A percentile compares a stretch with the other conserved stretches of the same genome.
These are phyloP conservation scores for Diplodia intermedia DNA, from an alignment of 2,329 filamentous ascomycete genomes.

Conservation along the genomic window DNA sequence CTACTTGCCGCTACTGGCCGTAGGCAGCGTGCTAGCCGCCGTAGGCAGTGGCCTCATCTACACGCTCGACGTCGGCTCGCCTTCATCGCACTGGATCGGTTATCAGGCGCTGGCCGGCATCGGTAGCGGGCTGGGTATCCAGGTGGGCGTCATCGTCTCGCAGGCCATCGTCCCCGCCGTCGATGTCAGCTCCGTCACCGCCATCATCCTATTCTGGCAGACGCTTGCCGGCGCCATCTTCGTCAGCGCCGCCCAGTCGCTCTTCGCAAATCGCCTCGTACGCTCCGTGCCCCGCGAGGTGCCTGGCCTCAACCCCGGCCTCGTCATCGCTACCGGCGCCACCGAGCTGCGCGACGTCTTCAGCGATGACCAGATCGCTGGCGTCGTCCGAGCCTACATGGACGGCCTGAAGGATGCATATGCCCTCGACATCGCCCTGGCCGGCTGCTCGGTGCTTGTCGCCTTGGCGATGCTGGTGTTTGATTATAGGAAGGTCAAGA, in stretches of 20 bases:
- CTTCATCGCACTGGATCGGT: conserved; percentile 54
- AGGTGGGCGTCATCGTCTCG: conserved; percentile 51
- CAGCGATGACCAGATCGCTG: conserved; percentile 36
- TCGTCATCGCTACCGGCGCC: conserved; percentile 53
- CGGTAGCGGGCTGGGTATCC: conserved; percentile 53
- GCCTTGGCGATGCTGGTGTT: conserved; percentile 13
- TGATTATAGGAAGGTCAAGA: conserved; percentile 27
- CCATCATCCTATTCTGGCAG: conserved; percentile 54
- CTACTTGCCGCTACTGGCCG: conserved; percentile 45
- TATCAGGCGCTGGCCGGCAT: conserved; percentile 56
- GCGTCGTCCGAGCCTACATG: conserved; percentile 39
- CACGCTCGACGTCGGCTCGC: conserved; percentile 48
- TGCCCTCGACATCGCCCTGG: conserved; percentile 31
- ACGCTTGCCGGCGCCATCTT: conserved; percentile 53
- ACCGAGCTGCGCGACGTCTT: conserved; percentile 52
- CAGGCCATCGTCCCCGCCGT: conserved; percentile 47
- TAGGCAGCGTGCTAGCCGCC: conserved; percentile 41
- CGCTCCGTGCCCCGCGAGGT: conserved; percentile 43
- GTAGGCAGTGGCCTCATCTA: conserved; percentile 53
- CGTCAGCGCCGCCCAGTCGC: conserved; percentile 51
- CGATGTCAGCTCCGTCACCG: conserved; percentile 50
- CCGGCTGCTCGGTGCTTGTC: conserved; percentile 20
- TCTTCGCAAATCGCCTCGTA: conserved; percentile 53
- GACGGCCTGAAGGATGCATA: conserved; percentile 38
- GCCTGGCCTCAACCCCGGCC: conserved; percentile 45